phyloP scores from a whole-genome alignment of 2,329 filamentous ascomycete species.

The Phialocephala subalpina region DNA sequence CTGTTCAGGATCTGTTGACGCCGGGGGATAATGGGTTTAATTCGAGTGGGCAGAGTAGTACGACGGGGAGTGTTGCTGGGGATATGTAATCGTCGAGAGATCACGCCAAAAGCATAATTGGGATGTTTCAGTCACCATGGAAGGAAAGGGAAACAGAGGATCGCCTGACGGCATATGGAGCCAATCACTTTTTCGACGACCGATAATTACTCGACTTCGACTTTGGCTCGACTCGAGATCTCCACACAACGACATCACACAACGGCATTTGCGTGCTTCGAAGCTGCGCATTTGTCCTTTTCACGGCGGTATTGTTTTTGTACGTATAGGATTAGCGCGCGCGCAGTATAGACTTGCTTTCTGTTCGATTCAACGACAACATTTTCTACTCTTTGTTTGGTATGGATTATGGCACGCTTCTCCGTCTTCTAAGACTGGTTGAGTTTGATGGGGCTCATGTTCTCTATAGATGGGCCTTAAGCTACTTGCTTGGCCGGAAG shows the following conservation, averaged over 20 bases:
- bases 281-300: not conserved
- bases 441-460: not conserved
- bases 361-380: constrained; percentile 2
- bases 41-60: constrained; percentile 79
- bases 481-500: no score
- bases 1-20: constrained; percentile 84
- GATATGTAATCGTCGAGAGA: constrained; percentile 36
- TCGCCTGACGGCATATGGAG: constrained; percentile 26
- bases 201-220: constrained; percentile 2
- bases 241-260: not conserved
- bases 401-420: not conserved
- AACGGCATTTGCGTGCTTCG: no score
- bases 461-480: not conserved
- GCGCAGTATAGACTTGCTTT: constrained; percentile 36
- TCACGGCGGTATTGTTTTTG: constrained; percentile 17
- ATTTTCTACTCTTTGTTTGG: constrained; percentile 3
- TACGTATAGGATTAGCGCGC: constrained; percentile 36
- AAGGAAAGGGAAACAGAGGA: constrained; percentile 18
- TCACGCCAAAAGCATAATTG: constrained; percentile 5
- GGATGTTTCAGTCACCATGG: not conserved
- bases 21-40: constrained; percentile 64
- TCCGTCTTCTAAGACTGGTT: not conserved
- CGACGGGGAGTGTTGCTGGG: constrained; percentile 79
- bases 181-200: not conserved
- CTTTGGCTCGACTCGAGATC: not conserved